Evolutionary conservation across 2,329 filamentous ascomycete species (phyloP).

Genomic region (Cercospora nicotianae): DNA sequence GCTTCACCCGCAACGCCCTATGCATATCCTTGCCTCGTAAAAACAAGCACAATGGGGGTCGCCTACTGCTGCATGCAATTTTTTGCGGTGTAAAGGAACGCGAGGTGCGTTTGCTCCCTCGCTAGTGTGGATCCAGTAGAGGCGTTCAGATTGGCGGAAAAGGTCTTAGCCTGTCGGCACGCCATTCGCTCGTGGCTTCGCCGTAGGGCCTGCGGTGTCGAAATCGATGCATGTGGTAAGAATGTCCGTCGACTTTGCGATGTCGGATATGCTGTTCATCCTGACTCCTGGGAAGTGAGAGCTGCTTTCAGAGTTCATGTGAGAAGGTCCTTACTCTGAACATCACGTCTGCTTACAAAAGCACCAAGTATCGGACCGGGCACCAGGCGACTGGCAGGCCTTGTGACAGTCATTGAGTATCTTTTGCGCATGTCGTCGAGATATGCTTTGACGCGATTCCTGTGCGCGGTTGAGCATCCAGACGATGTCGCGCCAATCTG

Average conservation of each 20-base stretch:
- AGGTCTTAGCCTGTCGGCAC: background rate
- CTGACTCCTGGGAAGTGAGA: background rate
- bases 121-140: background rate
- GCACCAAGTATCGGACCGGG: background rate
- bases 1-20: background rate
- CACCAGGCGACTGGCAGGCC: background rate
- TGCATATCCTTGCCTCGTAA: background rate
- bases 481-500: background rate
- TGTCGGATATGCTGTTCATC: background rate
- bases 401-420: background rate
- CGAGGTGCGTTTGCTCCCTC: background rate
- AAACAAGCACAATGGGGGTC: background rate
- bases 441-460: background rate
- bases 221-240: slow-evolving; percentile 1
- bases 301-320: background rate
- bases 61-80: background rate
- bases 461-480: background rate
- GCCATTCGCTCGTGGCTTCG: background rate
- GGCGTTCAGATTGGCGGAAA: background rate
- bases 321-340: background rate
- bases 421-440: background rate
- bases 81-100: background rate
- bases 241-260: slow-evolving; percentile 1
- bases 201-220: background rate
- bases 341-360: background rate